Evolutionary conservation across 345 rosid genomes (phyloP), one percentile per base, ranked within the genome.

Genomic region (Clarkia xantiana): DNA sequence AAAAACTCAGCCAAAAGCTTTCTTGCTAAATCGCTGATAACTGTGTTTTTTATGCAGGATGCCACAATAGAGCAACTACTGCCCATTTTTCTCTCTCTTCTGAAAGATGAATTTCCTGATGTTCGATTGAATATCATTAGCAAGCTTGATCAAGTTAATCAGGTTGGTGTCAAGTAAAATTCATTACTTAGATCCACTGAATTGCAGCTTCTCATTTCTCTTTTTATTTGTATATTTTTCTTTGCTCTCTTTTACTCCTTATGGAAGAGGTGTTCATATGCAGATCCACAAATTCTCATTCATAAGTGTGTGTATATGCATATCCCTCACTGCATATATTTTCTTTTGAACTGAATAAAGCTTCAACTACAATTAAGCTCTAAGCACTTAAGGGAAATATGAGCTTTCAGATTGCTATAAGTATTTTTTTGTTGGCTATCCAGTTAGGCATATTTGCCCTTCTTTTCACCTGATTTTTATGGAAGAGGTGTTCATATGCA

Each of bases 71-170:
- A 88, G 74, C 97, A 88, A 63, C 88, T 88, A 54, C 86, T 88
- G 66, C 97, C 97, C 12, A 84, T 88, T 57, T 88, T 81, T 63
- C 91, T 88, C 18, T 84, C 94, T 40, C 93, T 88, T 44, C 68
- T 88, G 75, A 88, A 81, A 69, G 97, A 88, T 68, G 94, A 84
- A 58, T 88, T 88, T 70, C 93, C 97, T 44, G 97, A 88, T 63
- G 97, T 88, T 58, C 86, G 97, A 18, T 76, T 88, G 47, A 88
- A 84, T 67, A 84, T 88, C 14, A 88, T 88, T 62, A 81, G 97
- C 88, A 88, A 88, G 77, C 94, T 81, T 47, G 97, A 88, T 71
- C 86, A 88, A 81, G 97, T 88, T 53, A 84, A 88, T 51, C 94
- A 84, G 97, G 97, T 88, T 61, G 47, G 77, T n/a, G 11, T 12